Evolutionary conservation across 768 basidiomycete species (phyloP).

Genomic region (Plicaturopsis crispa): DNA sequence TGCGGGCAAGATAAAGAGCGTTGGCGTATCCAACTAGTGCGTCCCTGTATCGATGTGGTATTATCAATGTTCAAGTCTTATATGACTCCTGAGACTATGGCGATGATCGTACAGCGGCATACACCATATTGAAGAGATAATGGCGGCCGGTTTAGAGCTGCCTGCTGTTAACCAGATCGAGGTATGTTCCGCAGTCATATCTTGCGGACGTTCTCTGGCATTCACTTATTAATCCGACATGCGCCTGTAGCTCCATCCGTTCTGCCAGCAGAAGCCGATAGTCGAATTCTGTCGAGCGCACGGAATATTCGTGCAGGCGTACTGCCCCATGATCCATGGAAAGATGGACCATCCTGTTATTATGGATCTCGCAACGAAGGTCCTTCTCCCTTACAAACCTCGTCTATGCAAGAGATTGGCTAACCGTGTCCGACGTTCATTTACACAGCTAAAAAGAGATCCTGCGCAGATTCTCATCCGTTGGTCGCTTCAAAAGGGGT

Average conservation of each 20-base stretch:
- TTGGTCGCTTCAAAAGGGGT: constrained; percentile 88
- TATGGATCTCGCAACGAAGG: constrained; percentile 50
- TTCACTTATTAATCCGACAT: background rate
- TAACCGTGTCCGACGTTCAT: background rate
- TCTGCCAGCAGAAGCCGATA: constrained; percentile 75
- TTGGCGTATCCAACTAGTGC: constrained; percentile 83
- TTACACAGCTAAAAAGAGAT: constrained; percentile 43
- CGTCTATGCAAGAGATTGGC: no score
- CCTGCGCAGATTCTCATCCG: constrained; percentile 81
- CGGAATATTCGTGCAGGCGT: constrained; percentile 62
- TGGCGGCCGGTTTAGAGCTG: constrained; percentile 46
- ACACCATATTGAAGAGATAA: constrained; percentile 72
- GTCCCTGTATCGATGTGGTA: constrained; percentile 19
- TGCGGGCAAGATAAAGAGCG: constrained; percentile 57
- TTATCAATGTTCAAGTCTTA: no score
- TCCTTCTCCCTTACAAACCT: constrained; percentile 24
- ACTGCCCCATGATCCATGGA: constrained; percentile 68
- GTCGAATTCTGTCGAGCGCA: constrained; percentile 66
- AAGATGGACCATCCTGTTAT: constrained; percentile 48
- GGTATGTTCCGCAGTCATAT: constrained; percentile 28
- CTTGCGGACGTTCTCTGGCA: background rate
- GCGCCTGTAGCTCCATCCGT: constrained; percentile 64
- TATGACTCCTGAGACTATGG: no score
- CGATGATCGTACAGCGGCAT: constrained; percentile 53
- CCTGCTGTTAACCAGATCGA: constrained; percentile 82